A percentile compares a stretch with the other conserved stretches of the same genome.
These are phyloP conservation scores for Globisporangium cederbergense DNA, from an alignment of 352 stramenopile species.

Conservation along the genomic window DNA sequence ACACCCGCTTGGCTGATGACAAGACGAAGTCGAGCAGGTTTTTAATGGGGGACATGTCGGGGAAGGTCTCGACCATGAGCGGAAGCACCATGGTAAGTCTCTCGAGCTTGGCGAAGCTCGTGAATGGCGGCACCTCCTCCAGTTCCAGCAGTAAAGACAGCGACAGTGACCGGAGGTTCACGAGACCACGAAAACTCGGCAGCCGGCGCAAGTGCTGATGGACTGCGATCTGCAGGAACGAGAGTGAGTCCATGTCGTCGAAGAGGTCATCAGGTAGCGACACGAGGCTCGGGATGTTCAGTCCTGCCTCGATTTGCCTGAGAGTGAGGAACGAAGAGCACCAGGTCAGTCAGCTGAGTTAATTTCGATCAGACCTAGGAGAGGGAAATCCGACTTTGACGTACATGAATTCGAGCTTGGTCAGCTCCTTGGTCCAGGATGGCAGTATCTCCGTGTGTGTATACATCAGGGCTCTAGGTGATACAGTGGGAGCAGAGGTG, in stretches of 20 bases:
- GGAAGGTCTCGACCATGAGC: constrained; percentile 2
- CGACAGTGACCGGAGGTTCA: background rate
- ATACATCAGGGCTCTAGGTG: background rate
- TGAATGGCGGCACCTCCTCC: background rate
- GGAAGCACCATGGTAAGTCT: background rate
- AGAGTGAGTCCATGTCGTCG: background rate
- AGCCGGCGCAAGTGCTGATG: background rate
- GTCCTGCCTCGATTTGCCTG: background rate
- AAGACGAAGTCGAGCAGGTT: constrained; percentile 8
- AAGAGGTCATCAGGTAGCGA: background rate
- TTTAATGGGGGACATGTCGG: constrained; percentile 7
- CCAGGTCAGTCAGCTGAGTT: too few relatives aligned
- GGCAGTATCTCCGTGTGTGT: background rate
- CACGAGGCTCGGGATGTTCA: background rate
- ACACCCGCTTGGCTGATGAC: background rate
- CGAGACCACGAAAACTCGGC: background rate
- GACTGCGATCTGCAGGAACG: background rate
- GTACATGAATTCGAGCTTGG: background rate
- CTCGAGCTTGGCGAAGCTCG: background rate
- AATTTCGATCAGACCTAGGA: too few relatives aligned
- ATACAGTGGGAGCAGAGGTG: too few relatives aligned
- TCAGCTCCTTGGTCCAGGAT: background rate
- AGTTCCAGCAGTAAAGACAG: background rate
- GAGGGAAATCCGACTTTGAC: too few relatives aligned
- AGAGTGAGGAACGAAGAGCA: too few relatives aligned